These are phyloP conservation scores for Colletotrichum eleusines DNA, from an alignment of 2,329 filamentous ascomycete genomes.

Conservation along the genomic window DNA sequence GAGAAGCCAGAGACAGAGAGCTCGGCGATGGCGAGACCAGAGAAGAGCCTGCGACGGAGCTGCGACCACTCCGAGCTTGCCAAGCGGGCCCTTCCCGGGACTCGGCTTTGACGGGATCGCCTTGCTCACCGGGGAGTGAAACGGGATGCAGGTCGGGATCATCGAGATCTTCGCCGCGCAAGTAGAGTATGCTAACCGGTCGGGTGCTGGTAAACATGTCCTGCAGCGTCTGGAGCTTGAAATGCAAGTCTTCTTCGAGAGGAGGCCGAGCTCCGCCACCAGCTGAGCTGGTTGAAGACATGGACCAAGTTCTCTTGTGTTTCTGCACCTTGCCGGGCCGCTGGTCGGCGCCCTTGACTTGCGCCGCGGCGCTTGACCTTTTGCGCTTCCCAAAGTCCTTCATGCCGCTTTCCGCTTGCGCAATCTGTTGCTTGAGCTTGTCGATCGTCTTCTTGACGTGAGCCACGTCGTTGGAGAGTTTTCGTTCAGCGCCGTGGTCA, in stretches of 20 bases:
- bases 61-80: conserved; percentile 65
- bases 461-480: conserved; percentile 92
- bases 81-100: conserved; percentile 62
- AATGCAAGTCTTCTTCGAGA: conserved; percentile 80
- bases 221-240: conserved; percentile 81
- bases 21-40: conserved; percentile 76
- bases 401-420: conserved; percentile 77
- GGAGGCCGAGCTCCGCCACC: conserved; percentile 61
- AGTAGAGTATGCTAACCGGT: conserved; percentile 81
- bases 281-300: conserved; percentile 81
- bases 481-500: conserved; percentile 94
- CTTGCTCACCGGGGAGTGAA: conserved; percentile 74
- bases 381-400: conserved; percentile 77
- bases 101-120: conserved; percentile 68
- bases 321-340: conserved; percentile 87
- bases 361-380: conserved; percentile 61
- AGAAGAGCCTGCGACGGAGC: conserved; percentile 70
- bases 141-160: conserved; percentile 86
- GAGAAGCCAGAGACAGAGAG: conserved; percentile 72
- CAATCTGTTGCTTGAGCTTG: conserved; percentile 93
- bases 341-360: conserved; percentile 62
- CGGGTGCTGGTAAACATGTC: conserved; percentile 91
- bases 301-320: conserved; percentile 95
- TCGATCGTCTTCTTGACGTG: conserved; percentile 98
- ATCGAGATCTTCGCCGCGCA: conserved; percentile 81